Percentiles rank a stretch among this genome's conserved stretches.
phyloP scores from a whole-genome alignment of 805 yeast genomes.

The Candida vaughaniae region DNA sequence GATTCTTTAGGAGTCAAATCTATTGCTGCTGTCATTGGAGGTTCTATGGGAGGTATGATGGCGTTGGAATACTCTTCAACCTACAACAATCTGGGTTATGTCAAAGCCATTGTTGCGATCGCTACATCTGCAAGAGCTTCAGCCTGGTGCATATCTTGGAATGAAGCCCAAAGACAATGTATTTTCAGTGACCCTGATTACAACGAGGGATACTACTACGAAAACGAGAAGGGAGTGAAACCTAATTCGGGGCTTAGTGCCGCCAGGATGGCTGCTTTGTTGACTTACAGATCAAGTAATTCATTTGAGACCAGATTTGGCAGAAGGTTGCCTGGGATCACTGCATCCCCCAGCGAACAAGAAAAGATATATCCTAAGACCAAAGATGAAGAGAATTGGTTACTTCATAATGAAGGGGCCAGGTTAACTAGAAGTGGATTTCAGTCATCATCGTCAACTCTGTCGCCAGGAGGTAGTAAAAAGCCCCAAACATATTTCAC shows the following conservation, averaged over 20 bases:
- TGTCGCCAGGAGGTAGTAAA: slow-evolving; percentile 5
- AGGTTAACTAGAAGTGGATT: slow-evolving; percentile 15
- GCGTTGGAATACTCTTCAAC: slow-evolving; percentile 77
- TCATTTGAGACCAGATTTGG: slow-evolving; percentile 91
- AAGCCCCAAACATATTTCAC: slow-evolving; percentile 71
- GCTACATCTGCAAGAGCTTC: slow-evolving; percentile 95
- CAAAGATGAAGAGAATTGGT: slow-evolving; percentile 71
- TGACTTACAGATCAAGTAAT: slow-evolving; percentile 89
- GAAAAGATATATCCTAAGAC: slow-evolving; percentile 43
- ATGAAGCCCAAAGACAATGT: slow-evolving; percentile 96
- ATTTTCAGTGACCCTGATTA: slow-evolving; percentile 94
- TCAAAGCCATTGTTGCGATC: slow-evolving; percentile 69
- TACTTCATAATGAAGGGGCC: slow-evolving; percentile 86
- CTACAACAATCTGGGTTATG: slow-evolving; percentile 65
- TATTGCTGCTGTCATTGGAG: slow-evolving; percentile 87
- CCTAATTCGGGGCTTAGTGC: slow-evolving; percentile 89
- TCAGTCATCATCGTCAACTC: not conserved
- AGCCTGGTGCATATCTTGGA: slow-evolving; percentile 99
- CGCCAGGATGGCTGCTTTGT: slow-evolving; percentile 94
- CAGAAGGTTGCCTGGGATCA: slow-evolving; percentile 48
- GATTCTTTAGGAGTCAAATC: slow-evolving; percentile 78
- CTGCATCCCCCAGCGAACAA: slow-evolving; percentile 6
- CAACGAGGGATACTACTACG: slow-evolving; percentile 80
- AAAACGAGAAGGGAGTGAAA: slow-evolving; percentile 57
- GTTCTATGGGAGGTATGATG: slow-evolving; percentile 99